Percentiles rank a stretch among this genome's conserved stretches.
Conservation (phyloP, 805 yeast species). For the Cephaloascus albidus region DNA sequence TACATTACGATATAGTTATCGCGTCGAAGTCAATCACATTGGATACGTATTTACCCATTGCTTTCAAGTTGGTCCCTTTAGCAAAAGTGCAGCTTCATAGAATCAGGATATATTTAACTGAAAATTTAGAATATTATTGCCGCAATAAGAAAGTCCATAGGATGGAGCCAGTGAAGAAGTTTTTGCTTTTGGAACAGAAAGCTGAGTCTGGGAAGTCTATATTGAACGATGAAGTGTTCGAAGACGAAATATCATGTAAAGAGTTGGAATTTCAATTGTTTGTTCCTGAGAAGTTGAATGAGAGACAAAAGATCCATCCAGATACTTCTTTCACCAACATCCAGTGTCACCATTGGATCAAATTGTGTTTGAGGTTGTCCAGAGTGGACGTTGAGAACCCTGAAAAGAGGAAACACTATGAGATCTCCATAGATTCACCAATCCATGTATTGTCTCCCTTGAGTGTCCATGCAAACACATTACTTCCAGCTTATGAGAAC, state of each 20-base stretch:
- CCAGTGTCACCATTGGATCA: slow-evolving; percentile 93
- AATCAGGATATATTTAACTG: slow-evolving; percentile 77
- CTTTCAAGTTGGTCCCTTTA: slow-evolving; percentile 75
- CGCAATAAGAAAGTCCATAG: slow-evolving; percentile 81
- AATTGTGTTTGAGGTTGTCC: slow-evolving; percentile 75
- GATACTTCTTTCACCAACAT: slow-evolving; percentile 76
- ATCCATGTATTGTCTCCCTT: slow-evolving; percentile 68
- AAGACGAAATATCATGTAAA: slow-evolving; percentile 55
- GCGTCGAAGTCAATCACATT: slow-evolving; percentile 84
- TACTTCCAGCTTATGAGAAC: slow-evolving; percentile 61
- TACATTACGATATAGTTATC: slow-evolving; percentile 82
- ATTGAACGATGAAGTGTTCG: slow-evolving; percentile 34
- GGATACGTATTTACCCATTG: slow-evolving; percentile 76
- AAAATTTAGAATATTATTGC: slow-evolving; percentile 86
- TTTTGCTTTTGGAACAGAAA: slow-evolving; percentile 69
- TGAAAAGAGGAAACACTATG: slow-evolving; percentile 79
- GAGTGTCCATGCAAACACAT: slow-evolving; percentile 75
- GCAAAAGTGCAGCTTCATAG: slow-evolving; percentile 85
- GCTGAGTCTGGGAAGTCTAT: slow-evolving; percentile 44
- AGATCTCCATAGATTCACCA: slow-evolving; percentile 92
- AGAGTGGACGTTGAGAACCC: slow-evolving; percentile 43
- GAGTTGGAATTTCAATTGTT: slow-evolving; percentile 83
- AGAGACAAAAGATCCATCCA: slow-evolving; percentile 60
- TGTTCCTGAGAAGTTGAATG: slow-evolving; percentile 62
- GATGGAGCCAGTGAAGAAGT: slow-evolving; percentile 82